Base-by-base conservation (phyloP, 352 stramenopile genomes). In the Globisporangium lucens region DNA sequence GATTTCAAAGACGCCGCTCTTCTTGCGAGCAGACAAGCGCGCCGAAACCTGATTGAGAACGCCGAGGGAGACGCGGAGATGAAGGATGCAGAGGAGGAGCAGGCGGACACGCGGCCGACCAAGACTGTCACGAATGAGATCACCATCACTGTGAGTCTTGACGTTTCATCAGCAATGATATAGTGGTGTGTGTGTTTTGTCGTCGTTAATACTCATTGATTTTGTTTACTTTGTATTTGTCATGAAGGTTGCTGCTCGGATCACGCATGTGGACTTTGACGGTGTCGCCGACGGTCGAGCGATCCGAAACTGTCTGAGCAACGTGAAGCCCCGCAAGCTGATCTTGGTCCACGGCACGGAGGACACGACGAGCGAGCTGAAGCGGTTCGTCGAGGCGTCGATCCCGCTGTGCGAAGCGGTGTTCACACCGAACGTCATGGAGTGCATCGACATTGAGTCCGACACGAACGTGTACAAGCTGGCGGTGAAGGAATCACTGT, bases 381-480 rank as follows among this genome's bases (percentile, higher is more conserved):
- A 96, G 71, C 76, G 82, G 27, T 95, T 95, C 63, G 89, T 95
- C 0, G 86, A 96, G 66, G 72, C 73, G 27, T 92, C 83, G 2
- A 95, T 96, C 66, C 85, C 89, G 33, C 73, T 83, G 64, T 96
- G 89, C 66, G 89, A 96, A 71, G 85, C 86, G 15, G 85, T 96
- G 30, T 96, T 94, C 75, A 93, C 85, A 15, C 89, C 89, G 7
- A 88, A 92, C 52, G 76, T 90, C 4, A 93, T 94, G 80, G 89
- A 96, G 59, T 95, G 87, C 68, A 94, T 96, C 66, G 89, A 96
- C 68, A 96, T 96, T 56, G 89, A 96, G 65, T 95, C 87, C 29
- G 89, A 95, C 68, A 96, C 89, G 62, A 96, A 93, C 41, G 87
- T 96, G 59, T 95, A 93, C 83, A 96, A 96, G 68, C 73, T 96